Evolutionary conservation across 2,329 filamentous ascomycete species (phyloP).

Genomic region (Fusarium mangiferae): DNA sequence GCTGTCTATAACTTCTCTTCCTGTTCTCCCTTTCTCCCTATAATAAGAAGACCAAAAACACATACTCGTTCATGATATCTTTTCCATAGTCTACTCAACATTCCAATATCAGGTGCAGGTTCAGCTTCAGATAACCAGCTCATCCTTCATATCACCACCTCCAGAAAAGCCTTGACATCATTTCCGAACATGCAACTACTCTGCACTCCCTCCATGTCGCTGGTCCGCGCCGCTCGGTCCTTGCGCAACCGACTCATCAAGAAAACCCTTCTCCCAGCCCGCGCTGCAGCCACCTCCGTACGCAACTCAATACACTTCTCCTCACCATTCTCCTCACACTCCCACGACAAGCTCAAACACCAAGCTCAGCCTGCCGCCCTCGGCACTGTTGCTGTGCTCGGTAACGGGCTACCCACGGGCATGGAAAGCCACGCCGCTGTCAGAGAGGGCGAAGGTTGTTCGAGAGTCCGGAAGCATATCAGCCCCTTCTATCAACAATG

Average conservation of each 20-base stretch:
- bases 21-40: background rate
- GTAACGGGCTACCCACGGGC: constrained; percentile 22
- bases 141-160: background rate
- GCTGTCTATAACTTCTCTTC: constrained; percentile 18
- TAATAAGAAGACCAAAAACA: background rate
- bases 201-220: constrained; percentile 35
- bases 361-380: constrained; percentile 36
- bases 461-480: constrained; percentile 36
- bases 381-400: constrained; percentile 40
- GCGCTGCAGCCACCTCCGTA: constrained; percentile 38
- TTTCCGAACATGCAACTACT: constrained; percentile 36
- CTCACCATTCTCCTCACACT: constrained; percentile 23
- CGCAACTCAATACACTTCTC: constrained; percentile 39
- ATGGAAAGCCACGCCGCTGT: constrained; percentile 23
- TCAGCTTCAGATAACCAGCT: background rate
- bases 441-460: constrained; percentile 26
- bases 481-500: constrained; percentile 39
- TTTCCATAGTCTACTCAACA: background rate
- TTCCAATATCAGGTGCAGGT: background rate
- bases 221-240: constrained; percentile 31
- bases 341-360: constrained; percentile 38
- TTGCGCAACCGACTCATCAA: constrained; percentile 38
- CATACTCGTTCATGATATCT: background rate
- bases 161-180: background rate
- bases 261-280: constrained; percentile 32